Percentiles rank a stretch among this genome's conserved stretches.
Evolutionary conservation across 202 grass and related monocot species (phyloP).

Genomic region (Panicum hallii): DNA sequence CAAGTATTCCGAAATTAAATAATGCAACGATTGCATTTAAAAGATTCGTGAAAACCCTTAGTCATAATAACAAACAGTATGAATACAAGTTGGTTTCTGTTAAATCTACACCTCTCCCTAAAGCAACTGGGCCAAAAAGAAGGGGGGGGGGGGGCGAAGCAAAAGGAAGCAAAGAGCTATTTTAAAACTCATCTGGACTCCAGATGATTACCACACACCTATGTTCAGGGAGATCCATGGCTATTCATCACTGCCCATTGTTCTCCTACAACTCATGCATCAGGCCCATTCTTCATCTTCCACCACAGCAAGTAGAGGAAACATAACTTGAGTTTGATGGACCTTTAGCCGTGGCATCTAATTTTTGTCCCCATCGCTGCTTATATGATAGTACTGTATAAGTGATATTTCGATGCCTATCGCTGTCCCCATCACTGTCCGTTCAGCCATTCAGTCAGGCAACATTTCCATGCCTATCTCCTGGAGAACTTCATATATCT

Average conservation of each 20-base stretch:
- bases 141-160: too few species aligned
- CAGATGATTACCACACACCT: slow-evolving; percentile 17
- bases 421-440: too few species aligned
- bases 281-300: not conserved
- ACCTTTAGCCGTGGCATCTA: not conserved
- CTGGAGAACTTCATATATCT: not conserved
- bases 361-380: not conserved
- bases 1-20: slow-evolving; percentile 36
- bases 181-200: not conserved
- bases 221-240: slow-evolving; percentile 7
- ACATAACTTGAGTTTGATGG: slow-evolving; percentile 3
- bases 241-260: slow-evolving; percentile 6
- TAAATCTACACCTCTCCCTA: slow-evolving; percentile 1
- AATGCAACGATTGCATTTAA: not conserved
- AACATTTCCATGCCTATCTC: too few species aligned
- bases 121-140: slow-evolving; percentile 8
- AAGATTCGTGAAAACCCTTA: not conserved
- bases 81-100: slow-evolving; percentile 23
- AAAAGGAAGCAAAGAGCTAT: not conserved
- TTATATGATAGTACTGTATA: not conserved
- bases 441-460: not conserved
- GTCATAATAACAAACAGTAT: not conserved
- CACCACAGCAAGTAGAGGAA: not conserved
- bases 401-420: too few species aligned
- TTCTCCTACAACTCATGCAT: slow-evolving; percentile 31